Conservation (phyloP, 2,329 filamentous ascomycete genomes). For the Fonsecaea erecta region DNA sequence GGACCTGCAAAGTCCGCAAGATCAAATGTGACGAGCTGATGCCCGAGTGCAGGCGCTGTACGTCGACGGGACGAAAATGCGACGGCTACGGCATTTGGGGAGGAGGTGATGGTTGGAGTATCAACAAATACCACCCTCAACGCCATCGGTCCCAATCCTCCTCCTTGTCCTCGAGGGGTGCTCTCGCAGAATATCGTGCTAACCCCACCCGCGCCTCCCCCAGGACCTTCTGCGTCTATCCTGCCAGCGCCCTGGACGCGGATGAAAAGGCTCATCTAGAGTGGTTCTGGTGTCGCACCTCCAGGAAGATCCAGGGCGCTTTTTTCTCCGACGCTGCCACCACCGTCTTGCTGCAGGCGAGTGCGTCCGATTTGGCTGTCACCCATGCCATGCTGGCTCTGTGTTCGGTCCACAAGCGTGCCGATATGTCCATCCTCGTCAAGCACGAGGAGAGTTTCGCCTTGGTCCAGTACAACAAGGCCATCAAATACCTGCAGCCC, state of each 20-base stretch:
- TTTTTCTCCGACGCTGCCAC: slow-evolving; percentile 48
- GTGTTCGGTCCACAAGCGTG: slow-evolving; percentile 44
- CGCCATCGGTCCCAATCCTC: neutral
- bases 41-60: slow-evolving; percentile 46
- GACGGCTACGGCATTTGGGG: slow-evolving; percentile 53
- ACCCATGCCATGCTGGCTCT: slow-evolving; percentile 51
- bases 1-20: slow-evolving; percentile 36
- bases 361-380: slow-evolving; percentile 47
- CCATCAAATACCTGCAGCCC: slow-evolving; percentile 45
- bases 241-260: neutral
- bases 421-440: neutral
- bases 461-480: slow-evolving; percentile 49
- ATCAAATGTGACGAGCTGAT: slow-evolving; percentile 48
- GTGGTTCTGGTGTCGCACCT: slow-evolving; percentile 40
- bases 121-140: neutral
- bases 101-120: slow-evolving; percentile 28
- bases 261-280: slow-evolving; percentile 40
- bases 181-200: neutral
- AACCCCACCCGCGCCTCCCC: neutral
- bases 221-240: neutral
- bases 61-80: slow-evolving; percentile 45
- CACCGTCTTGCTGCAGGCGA: slow-evolving; percentile 47
- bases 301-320: slow-evolving; percentile 44
- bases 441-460: slow-evolving; percentile 36
- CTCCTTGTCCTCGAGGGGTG: neutral